Evolutionary conservation across 768 basidiomycete species (phyloP), one percentile per base, ranked within the genome.

Genomic region (Sarcodon aspratus): DNA sequence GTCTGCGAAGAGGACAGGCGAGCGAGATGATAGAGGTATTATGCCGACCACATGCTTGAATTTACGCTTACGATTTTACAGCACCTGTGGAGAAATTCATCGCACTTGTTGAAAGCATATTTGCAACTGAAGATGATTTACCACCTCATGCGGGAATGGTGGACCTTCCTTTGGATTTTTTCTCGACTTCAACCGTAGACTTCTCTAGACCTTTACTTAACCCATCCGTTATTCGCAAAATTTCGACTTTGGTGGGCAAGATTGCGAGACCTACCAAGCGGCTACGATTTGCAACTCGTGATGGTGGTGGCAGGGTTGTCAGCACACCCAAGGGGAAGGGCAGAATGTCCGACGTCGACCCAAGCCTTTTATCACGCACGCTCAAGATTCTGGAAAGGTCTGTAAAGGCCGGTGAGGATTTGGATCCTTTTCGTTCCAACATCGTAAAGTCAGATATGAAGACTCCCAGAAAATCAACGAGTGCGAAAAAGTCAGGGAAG

Each of bases 341-440:
- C 11, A 71, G 78, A 2, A 72, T 93, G 57, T 74, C 74, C 1
- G 80, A 87, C 35, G 72, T 91, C 15, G 86, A 92, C 40, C 72
- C 73, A 0, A 66, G 71, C 6, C 62, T 72, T 6, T 64, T 96
- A 33, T 73, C 74, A 1, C 71, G 89, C 43, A 55, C 91, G 31
- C 61, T 95, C 52, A 87, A 85, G 63, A 67, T 90, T 12, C 66
- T 97, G 2, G 88, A 90, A 56, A 73, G 92, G 35, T 85, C 79
- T 46, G 80, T 94, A 46, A 79, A 75, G 53, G 75, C 79, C 2
- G 85, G 81, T 0, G 86, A 92, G 60, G 80, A 82, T 52, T 51
- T 87, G 8, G 83, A 85, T 51, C 83, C 85, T 0, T 89, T 96
- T 54, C 68, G 65, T 7, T 56, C 64, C 50, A 54, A 67, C 48